A percentile compares a stretch with the other conserved stretches of the same genome.
Evolutionary conservation across 805 yeast genomes (phyloP).

Genomic region (Isabelozyma pseudorhagii): DNA sequence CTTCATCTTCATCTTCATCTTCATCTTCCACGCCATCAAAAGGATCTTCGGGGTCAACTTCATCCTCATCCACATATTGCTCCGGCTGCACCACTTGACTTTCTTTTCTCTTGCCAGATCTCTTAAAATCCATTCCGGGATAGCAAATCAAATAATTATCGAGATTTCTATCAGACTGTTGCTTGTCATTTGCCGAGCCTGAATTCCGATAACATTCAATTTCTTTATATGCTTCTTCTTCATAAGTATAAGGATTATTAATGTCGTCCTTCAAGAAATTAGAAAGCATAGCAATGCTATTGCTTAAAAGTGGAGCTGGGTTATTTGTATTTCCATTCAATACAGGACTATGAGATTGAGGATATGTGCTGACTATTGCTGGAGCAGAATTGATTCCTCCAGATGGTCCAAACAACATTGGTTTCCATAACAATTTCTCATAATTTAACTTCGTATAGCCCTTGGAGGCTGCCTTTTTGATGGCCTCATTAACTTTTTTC

Average conservation of each 20-base stretch:
- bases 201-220: constrained; percentile 24
- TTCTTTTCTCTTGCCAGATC: background rate
- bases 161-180: constrained; percentile 6
- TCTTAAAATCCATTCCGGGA: constrained; percentile 27
- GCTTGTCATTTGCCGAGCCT: background rate
- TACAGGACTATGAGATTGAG: background rate
- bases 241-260: constrained; percentile 58
- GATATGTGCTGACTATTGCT: constrained; percentile 22
- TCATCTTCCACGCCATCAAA: constrained; percentile 4
- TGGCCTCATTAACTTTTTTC: constrained; percentile 35
- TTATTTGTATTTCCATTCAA: background rate
- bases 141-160: constrained; percentile 28
- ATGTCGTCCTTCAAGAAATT: constrained; percentile 68
- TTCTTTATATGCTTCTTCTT: constrained; percentile 51
- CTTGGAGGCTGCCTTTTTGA: constrained; percentile 53
- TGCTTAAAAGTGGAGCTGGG: constrained; percentile 21
- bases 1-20: constrained; percentile 7
- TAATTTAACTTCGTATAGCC: constrained; percentile 51
- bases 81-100: too few species aligned
- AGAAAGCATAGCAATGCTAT: constrained; percentile 54
- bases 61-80: constrained; percentile 11
- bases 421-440: constrained; percentile 68
- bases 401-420: constrained; percentile 78
- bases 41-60: constrained; percentile 3
- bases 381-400: constrained; percentile 75